Evolutionary conservation across 305 asterid species (phyloP).

Genomic region (Fraxinus baroniana): DNA sequence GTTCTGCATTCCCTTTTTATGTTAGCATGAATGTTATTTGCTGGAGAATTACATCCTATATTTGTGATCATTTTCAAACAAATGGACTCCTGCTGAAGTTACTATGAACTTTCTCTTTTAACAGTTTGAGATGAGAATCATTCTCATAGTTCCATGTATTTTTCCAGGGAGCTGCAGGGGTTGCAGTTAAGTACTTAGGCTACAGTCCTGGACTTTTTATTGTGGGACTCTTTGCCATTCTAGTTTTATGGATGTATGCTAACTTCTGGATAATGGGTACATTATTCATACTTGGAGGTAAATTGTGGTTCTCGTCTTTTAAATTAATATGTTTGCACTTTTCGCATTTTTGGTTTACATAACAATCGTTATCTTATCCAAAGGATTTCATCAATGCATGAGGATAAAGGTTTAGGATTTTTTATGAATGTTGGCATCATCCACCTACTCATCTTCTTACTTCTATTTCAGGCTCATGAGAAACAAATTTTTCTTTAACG

Average conservation of each 20-base stretch:
- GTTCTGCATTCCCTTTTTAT: constrained; percentile 6
- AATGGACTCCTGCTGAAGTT: constrained; percentile 17
- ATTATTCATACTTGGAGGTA: constrained; percentile 97
- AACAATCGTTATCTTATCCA: not conserved
- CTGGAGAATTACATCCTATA: constrained; percentile 2
- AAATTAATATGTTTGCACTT: not conserved
- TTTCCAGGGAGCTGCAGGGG: constrained; percentile 92
- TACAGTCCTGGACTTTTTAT: constrained; percentile 95
- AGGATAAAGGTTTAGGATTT: not conserved
- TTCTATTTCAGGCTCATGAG: not conserved
- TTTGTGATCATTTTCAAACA: constrained; percentile 18
- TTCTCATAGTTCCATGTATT: constrained; percentile 29
- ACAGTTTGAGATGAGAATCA: not conserved
- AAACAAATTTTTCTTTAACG: not conserved
- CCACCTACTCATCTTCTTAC: not conserved
- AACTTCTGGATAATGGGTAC: constrained; percentile 97
- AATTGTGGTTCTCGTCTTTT: constrained; percentile 17
- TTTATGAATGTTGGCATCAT: constrained; percentile 12
- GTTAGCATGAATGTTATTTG: not conserved
- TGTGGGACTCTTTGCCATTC: constrained; percentile 86
- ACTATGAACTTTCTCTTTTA: constrained; percentile 6
- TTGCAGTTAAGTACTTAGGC: constrained; percentile 93
- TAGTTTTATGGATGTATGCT: constrained; percentile 94
- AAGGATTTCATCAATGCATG: not conserved
- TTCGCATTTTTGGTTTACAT: not conserved